Evolutionary conservation across 257 asterid genomes (phyloP).

Genomic region (Solanum acaule): DNA sequence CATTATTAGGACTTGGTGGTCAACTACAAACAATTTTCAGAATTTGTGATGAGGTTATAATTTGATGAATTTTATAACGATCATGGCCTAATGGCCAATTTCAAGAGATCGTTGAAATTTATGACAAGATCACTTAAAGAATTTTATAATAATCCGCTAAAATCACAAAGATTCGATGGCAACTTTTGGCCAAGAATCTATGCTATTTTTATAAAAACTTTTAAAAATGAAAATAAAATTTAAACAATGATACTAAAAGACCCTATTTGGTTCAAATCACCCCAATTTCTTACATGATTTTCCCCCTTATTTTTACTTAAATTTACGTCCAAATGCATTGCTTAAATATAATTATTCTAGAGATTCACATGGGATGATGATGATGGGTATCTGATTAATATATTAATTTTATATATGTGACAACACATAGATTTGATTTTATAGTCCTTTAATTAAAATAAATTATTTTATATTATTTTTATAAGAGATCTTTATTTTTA

Average conservation of each 20-base stretch:
- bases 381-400: neutral
- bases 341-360: neutral
- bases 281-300: neutral
- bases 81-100: too few relatives aligned
- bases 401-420: too few relatives aligned
- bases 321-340: neutral
- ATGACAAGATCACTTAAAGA: too few relatives aligned
- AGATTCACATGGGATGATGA: neutral
- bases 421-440: too few relatives aligned
- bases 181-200: too few relatives aligned
- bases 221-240: neutral
- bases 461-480: too few relatives aligned
- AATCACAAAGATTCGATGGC: too few relatives aligned
- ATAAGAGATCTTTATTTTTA: too few relatives aligned
- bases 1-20: too few relatives aligned
- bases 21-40: neutral
- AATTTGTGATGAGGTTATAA: neutral
- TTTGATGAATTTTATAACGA: neutral
- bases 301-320: too few relatives aligned
- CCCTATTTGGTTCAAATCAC: neutral
- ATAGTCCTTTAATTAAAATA: neutral
- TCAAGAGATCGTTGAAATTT: too few relatives aligned
- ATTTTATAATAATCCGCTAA: too few relatives aligned
- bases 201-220: neutral
- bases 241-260: neutral